Percentiles rank a stretch among this genome's conserved stretches.
These are phyloP conservation scores for Ceratocystis destructans DNA, from an alignment of 2,329 filamentous ascomycete species.

Conservation along the genomic window DNA sequence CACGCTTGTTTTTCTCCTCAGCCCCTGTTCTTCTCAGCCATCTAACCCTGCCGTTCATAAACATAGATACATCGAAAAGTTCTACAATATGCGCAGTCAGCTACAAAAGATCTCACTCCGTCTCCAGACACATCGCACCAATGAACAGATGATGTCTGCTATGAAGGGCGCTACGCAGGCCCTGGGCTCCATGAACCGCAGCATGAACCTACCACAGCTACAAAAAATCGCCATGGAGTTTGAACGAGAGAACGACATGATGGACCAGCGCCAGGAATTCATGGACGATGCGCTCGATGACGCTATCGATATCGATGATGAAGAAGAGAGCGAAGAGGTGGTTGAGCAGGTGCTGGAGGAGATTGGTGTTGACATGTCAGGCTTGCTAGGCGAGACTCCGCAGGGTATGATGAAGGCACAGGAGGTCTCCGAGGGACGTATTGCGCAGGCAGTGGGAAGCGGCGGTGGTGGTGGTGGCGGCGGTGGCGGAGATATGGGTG, in stretches of 20 bases:
- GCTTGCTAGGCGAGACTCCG: conserved; percentile 72
- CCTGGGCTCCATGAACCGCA: conserved; percentile 89
- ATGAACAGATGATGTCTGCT: conserved; percentile 99
- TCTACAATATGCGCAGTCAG: conserved; percentile 96
- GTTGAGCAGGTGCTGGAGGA: conserved; percentile 94
- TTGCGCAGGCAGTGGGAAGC: conserved; percentile 75
- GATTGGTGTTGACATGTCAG: conserved; percentile 80
- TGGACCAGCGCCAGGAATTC: conserved; percentile 98
- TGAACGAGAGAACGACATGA: conserved; percentile 95
- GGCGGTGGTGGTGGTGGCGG: conserved; percentile 25
- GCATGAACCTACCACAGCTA: conserved; percentile 90
- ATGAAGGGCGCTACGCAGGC: conserved; percentile 97
- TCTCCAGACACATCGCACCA: conserved; percentile 95
- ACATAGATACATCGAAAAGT: conserved; percentile 82
- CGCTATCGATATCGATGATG: conserved; percentile 75
- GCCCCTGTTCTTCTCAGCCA: not conserved
- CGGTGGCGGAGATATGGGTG: conserved; percentile 22
- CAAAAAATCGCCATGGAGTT: conserved; percentile 99
- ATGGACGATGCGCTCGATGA: conserved; percentile 99
- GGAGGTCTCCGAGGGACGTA: conserved; percentile 56
- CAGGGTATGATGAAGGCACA: conserved; percentile 50
- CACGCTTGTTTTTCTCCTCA: conserved; percentile 1
- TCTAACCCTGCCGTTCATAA: not conserved
- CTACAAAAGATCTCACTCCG: conserved; percentile 88
- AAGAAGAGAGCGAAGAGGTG: conserved; percentile 93